These are phyloP conservation scores for Suillus clintonianus DNA, from an alignment of 768 basidiomycete species.

Conservation along the genomic window DNA sequence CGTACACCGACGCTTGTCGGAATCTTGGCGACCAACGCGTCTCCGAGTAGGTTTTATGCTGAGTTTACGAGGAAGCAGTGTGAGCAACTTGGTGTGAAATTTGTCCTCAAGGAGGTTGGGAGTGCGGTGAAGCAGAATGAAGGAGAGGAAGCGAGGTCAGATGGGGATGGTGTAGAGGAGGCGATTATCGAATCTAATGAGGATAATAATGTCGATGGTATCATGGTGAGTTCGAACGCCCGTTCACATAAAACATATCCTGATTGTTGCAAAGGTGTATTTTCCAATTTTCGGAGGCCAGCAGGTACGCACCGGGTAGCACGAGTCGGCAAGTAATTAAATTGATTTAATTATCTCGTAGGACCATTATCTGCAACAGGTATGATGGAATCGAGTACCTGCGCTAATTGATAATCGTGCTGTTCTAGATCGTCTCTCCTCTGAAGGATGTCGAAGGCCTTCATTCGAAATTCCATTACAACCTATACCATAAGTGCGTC, in stretches of 20 bases:
- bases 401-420: conserved; percentile 2
- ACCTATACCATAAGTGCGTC: conserved; percentile 89
- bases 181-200: conserved; percentile 95
- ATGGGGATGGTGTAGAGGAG: conserved; percentile 92
- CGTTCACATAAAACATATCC: conserved; percentile 18
- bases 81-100: conserved; percentile 83
- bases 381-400: conserved; percentile 25
- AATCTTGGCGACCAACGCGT: conserved; percentile 83
- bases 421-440: conserved; percentile 80
- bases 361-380: conserved; percentile 98
- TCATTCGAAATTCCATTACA: conserved; percentile 94
- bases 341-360: conserved; percentile 31
- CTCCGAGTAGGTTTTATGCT: conserved; percentile 80
- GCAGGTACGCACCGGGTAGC: conserved; percentile 55
- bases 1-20: conserved; percentile 80
- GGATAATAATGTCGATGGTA: conserved; percentile 81
- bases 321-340: conserved; percentile 3
- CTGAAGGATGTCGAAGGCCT: conserved; percentile 98
- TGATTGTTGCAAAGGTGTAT: conserved; percentile 65
- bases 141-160: conserved; percentile 46
- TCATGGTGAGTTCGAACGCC: conserved; percentile 80
- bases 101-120: conserved; percentile 69
- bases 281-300: conserved; percentile 93
- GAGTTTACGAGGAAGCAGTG: conserved; percentile 94
- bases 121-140: conserved; percentile 27